Evolutionary conservation across 139 green algal genomes (phyloP).

Genomic region (Closterium sp.): DNA sequence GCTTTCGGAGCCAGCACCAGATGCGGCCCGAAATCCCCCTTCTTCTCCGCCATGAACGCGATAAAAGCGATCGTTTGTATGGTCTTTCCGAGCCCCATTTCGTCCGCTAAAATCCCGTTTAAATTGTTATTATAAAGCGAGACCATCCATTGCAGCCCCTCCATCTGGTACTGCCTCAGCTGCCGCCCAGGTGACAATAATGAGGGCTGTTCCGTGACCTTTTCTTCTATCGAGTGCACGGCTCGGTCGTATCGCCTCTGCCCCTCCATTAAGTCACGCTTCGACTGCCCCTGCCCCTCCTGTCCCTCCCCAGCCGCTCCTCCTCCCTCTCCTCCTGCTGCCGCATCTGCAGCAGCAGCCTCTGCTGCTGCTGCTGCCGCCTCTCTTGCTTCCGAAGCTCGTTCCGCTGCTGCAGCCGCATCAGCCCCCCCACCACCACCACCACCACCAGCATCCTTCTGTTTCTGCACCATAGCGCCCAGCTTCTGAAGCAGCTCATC

Average conservation of each 20-base stretch:
- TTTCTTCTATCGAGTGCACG: constrained; percentile 53
- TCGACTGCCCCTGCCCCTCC: not conserved
- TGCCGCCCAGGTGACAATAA: constrained; percentile 52
- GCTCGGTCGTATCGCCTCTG: constrained; percentile 38
- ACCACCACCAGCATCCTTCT: constrained; percentile 26
- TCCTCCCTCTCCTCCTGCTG: constrained; percentile 14
- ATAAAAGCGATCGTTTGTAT: constrained; percentile 64
- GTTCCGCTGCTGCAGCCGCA: not conserved
- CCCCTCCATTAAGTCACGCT: constrained; percentile 43
- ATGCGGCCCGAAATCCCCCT: constrained; percentile 66
- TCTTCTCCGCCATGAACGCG: constrained; percentile 62
- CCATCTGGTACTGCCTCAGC: constrained; percentile 59
- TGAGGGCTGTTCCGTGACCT: constrained; percentile 48
- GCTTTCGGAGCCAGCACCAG: constrained; percentile 72
- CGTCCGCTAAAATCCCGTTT: constrained; percentile 69
- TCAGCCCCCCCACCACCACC: not conserved
- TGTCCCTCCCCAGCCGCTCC: not conserved
- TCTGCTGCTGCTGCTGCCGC: not conserved
- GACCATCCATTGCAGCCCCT: constrained; percentile 64
- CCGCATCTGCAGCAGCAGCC: not conserved
- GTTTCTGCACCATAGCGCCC: constrained; percentile 57
- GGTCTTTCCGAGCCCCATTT: constrained; percentile 67
- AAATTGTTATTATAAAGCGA: constrained; percentile 69
- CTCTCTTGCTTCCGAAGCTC: not conserved
- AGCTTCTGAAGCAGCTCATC: constrained; percentile 92